These are phyloP conservation scores for Fraxinus dipetala DNA, from an alignment of 305 asterid species.

Conservation along the genomic window DNA sequence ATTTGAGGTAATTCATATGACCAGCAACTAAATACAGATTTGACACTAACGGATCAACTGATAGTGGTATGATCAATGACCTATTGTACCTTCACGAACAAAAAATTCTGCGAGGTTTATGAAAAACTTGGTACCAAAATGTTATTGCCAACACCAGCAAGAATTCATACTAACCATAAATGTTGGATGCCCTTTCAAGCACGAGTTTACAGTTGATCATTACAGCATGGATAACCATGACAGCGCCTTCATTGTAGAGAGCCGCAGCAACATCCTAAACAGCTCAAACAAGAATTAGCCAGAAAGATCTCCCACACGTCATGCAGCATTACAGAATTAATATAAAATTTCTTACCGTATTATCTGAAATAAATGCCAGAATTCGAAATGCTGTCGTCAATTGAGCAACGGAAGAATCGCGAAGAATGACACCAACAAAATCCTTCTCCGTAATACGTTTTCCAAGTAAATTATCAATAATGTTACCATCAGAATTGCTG, in stretches of 20 bases:
- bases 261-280: slow-evolving; percentile 78
- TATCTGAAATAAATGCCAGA: slow-evolving; percentile 83
- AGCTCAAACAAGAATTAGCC: slow-evolving; percentile 33
- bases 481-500: slow-evolving; percentile 66
- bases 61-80: neutral
- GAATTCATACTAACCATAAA: slow-evolving; percentile 63
- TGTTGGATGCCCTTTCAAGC: slow-evolving; percentile 93
- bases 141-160: slow-evolving; percentile 10
- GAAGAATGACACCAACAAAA: slow-evolving; percentile 81
- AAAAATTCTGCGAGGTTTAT: slow-evolving; percentile 1
- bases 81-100: neutral
- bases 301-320: slow-evolving; percentile 19
- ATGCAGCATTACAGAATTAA: slow-evolving; percentile 1
- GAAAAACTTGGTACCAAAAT: slow-evolving; percentile 2
- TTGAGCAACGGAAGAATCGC: slow-evolving; percentile 84
- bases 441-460: slow-evolving; percentile 92
- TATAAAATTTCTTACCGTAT: slow-evolving; percentile 48
- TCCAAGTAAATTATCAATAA: slow-evolving; percentile 80
- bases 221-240: slow-evolving; percentile 93
- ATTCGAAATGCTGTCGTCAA: slow-evolving; percentile 88
- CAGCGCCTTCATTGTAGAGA: slow-evolving; percentile 94
- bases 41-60: neutral
- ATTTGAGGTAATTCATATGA: neutral
- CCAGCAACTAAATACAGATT: neutral
- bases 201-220: slow-evolving; percentile 79